A percentile compares a stretch with the other conserved stretches of the same genome.
These are phyloP conservation scores for Euphorbia tirucalli DNA, from an alignment of 345 rosid genomes.

Conservation along the genomic window DNA sequence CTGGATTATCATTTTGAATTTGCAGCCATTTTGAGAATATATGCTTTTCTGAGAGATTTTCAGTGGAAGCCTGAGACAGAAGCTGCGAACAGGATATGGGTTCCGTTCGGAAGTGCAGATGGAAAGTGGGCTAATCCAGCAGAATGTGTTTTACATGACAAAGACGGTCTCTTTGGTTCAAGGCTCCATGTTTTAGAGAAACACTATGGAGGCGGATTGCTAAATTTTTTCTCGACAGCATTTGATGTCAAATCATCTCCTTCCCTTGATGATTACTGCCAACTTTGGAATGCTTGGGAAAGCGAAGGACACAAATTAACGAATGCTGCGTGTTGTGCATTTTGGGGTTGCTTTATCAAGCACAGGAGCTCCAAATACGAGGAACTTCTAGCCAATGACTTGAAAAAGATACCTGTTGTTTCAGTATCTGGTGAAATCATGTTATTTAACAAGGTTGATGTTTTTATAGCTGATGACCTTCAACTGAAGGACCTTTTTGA, in stretches of 20 bases:
- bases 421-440: conserved; percentile 33
- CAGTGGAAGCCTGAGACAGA: conserved; percentile 38
- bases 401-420: conserved; percentile 51
- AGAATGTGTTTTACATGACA: conserved; percentile 48
- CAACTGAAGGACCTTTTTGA: conserved; percentile 50
- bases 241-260: conserved; percentile 45
- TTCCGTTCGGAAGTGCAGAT: conserved; percentile 37
- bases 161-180: conserved; percentile 46
- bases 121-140: conserved; percentile 52
- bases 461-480: conserved; percentile 71
- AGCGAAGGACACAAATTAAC: conserved; percentile 31
- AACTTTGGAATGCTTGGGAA: conserved; percentile 75
- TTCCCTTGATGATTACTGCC: conserved; percentile 48
- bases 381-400: conserved; percentile 30
- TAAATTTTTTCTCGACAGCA: conserved; percentile 39
- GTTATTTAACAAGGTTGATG: conserved; percentile 40
- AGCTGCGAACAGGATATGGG: conserved; percentile 40
- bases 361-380: conserved; percentile 19
- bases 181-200: conserved; percentile 48
- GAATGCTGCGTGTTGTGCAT: conserved; percentile 50
- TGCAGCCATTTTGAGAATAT: conserved; percentile 45
- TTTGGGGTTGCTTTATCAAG: conserved; percentile 46
- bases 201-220: conserved; percentile 30
- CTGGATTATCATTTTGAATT: conserved; percentile 41
- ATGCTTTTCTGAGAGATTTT: conserved; percentile 31